These are phyloP conservation scores for Warburgia ugandensis DNA, from an alignment of 164 flowering plant species.

Conservation along the genomic window DNA sequence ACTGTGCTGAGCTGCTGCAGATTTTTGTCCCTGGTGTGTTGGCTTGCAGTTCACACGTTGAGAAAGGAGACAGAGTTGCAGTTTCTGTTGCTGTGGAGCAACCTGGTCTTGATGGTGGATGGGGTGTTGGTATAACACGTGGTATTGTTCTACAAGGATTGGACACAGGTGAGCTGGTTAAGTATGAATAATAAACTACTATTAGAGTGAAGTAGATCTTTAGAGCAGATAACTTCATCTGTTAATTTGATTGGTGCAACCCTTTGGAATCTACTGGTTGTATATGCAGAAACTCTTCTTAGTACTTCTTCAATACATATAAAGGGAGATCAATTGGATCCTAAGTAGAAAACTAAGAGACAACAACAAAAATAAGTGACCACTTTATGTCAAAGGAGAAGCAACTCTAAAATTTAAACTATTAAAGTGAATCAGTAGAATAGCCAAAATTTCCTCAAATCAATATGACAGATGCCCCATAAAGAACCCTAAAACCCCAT, in stretches of 20 bases:
- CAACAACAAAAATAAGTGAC: no score
- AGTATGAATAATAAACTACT: neutral
- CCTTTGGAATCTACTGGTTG: neutral
- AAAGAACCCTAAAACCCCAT: no score
- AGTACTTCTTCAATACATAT: no score
- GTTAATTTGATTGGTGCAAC: neutral
- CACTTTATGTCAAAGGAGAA: no score
- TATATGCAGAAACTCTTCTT: no score
- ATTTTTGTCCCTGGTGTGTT: conserved; percentile 94
- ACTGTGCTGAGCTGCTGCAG: conserved; percentile 22
- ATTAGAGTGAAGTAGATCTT: neutral
- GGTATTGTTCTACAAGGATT: conserved; percentile 79
- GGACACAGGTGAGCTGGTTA: conserved; percentile 43
- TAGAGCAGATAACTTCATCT: neutral
- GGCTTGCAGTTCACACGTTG: conserved; percentile 97
- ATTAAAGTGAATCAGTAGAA: no score
- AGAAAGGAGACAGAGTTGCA: conserved; percentile 81
- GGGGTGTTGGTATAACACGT: conserved; percentile 82
- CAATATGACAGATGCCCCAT: no score
- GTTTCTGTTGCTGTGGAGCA: conserved; percentile 96
- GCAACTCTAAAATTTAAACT: no score
- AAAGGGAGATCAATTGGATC: no score
- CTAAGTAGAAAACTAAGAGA: no score
- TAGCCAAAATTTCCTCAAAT: no score
- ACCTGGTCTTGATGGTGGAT: conserved; percentile 52